Evolutionary conservation across 2,329 filamentous ascomycete genomes (phyloP).

Genomic region (Xylaria sp.): DNA sequence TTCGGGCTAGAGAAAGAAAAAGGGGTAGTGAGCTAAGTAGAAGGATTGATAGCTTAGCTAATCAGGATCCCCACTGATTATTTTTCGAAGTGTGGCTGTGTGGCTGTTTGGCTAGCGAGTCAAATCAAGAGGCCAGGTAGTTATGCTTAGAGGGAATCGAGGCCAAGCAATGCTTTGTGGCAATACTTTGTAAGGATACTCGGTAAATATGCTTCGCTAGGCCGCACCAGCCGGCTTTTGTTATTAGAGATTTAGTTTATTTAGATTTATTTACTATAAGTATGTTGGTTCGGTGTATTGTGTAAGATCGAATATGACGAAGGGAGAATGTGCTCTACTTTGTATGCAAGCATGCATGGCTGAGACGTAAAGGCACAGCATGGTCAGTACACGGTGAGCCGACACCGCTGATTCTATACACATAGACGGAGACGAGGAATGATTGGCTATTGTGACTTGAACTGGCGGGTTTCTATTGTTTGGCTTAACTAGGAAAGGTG

Average conservation of each 20-base stretch:
- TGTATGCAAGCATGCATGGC: background rate
- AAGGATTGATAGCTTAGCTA: background rate
- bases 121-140: no score
- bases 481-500: slow-evolving; percentile 24
- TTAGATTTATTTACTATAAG: no score
- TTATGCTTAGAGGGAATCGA: no score
- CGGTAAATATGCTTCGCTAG: no score
- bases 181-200: no score
- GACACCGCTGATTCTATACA: slow-evolving; percentile 24
- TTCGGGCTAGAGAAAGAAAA: background rate
- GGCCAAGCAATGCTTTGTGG: no score
- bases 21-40: background rate
- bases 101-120: no score
- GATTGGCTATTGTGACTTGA: slow-evolving; percentile 17
- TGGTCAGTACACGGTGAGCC: slow-evolving; percentile 14
- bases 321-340: background rate
- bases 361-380: slow-evolving; percentile 10
- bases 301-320: background rate
- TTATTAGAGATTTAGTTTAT: no score
- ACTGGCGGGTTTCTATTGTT: slow-evolving; percentile 18
- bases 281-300: no score
- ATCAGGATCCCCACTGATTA: background rate
- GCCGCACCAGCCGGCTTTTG: no score
- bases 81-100: background rate
- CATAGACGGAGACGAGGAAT: background rate